Evolutionary conservation across 1,284 basidiomycete species (phyloP), one percentile per base, ranked within the genome.

Genomic region (Heterobasidion occidentale): DNA sequence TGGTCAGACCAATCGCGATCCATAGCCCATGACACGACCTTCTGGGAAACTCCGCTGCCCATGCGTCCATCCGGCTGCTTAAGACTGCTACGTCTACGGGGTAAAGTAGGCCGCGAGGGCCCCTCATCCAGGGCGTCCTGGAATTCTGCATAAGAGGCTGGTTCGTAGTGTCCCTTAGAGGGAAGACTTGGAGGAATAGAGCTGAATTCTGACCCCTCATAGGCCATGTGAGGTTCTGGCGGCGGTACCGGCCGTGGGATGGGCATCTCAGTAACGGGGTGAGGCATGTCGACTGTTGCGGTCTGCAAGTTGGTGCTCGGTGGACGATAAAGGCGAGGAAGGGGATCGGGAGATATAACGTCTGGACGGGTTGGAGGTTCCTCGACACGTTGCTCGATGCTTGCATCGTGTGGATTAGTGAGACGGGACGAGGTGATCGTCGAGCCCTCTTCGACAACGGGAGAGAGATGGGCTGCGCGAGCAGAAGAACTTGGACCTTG

Each of bases 1-100:
- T 83, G 81, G 9, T 76, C 75, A 42, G 77, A 72, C 71, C 80
- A 76, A 56, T 83, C 82, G 17, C 73, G 74, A 56, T 83, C 78
- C 71, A 86, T 85, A 36, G 86, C 86, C 86, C 86, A 88, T 38
- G 85, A 84, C 8, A 88, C 86, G 8, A 80, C 78, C 70, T 88
- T 88, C n/a, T 71, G 69, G 36, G 81, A 71, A 11, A 12, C 80
- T 42, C 73, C 76, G 52, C 77, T 71, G 60, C 81, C 85, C 54
- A 77, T 65, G 47, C 75, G 70, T 7, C 54, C 58, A 61, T 71
- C 73, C 50, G 72, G 70, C 53, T 81, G 77, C 69, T 80, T 86
- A 59, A 87, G 75, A 61, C 81, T 84, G 63, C 86, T 87, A 55
- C 83, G 72, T 59, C 79, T 71, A 55, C 78, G 79, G 38, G 74